Base-by-base conservation (phyloP, 2,329 filamentous ascomycete species). In the Colletotrichum tropicicola region DNA sequence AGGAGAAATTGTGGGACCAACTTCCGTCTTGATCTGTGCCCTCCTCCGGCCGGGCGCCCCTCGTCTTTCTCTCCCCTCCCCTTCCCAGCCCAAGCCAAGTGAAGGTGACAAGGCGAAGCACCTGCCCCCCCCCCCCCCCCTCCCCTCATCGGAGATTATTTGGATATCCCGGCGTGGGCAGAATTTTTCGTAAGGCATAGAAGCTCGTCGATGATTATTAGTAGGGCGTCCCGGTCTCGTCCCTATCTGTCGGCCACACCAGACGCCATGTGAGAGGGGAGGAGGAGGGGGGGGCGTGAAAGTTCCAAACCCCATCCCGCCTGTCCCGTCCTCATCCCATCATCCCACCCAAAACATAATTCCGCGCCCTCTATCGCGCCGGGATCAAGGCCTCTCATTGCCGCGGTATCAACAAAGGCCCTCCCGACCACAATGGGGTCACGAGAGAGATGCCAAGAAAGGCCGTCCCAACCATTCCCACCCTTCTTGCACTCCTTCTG, bases 141-240 rank as follows among this genome's bases (percentile, higher is more conserved):
- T 35, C 35, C 23, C n/a, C 37, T 25, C 17, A 12, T 44, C 52
- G 52, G 52, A 55, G 52, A 55, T 55, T 55, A 55, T 55, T 32
- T 23, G 4, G 21, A 13, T 13, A 35, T 37, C 28, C 47, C 17
- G 23, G n/a, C 39, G 17, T 44, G 39, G 52, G 52, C 52, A 55
- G 52, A 30, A 28, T 12, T 17, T 7, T 9, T 43, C 37, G 23
- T 28, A 43, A 7, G 51, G 51, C 37, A 17, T 21, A 12, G 5
- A 5, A 19, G 39, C 25, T 12, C 10, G 25, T 27, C 6, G 9
- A 55, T 30, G 52, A 21, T 21, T 1, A 17, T 2, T 6, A 17
- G 17, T 0, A 15, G 32, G 32, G 32, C 4, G 9, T 12, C n/a
- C 32, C 12, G 6, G 10, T 12, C n/a, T n/a, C 32, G 32, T 12